Evolutionary conservation across 1,284 basidiomycete genomes (phyloP).

Genomic region (Baeospora myosura): DNA sequence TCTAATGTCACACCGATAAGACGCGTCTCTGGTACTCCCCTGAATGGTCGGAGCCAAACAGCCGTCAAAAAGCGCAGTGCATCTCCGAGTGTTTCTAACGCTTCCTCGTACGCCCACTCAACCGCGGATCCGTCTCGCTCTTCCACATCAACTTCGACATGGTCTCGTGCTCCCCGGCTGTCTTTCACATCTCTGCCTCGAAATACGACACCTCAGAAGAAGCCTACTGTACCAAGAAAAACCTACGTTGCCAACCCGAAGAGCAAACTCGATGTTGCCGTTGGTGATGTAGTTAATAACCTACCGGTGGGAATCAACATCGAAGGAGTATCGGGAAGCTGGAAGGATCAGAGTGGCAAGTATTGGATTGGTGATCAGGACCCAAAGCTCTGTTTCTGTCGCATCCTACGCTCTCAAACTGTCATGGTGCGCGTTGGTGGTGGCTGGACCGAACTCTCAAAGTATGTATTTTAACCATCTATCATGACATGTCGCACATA

Average conservation of each 20-base stretch:
- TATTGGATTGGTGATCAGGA: slow-evolving; percentile 93
- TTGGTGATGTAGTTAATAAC: slow-evolving; percentile 85
- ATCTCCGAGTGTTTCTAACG: slow-evolving; percentile 57
- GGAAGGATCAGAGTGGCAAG: slow-evolving; percentile 87
- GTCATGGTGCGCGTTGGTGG: slow-evolving; percentile 95
- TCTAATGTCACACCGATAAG: slow-evolving; percentile 24
- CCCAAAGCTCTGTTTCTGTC: slow-evolving; percentile 83
- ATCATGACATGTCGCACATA: slow-evolving; percentile 11
- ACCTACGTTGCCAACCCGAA: slow-evolving; percentile 80
- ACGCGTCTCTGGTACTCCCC: slow-evolving; percentile 24
- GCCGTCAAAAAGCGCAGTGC: slow-evolving; percentile 30
- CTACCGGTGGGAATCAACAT: slow-evolving; percentile 82
- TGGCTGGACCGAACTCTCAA: slow-evolving; percentile 88
- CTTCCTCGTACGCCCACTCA: slow-evolving; percentile 38
- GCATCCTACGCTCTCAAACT: slow-evolving; percentile 84
- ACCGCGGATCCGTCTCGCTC: slow-evolving; percentile 32
- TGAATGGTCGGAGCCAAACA: slow-evolving; percentile 29
- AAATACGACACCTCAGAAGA: slow-evolving; percentile 38
- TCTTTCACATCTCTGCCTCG: slow-evolving; percentile 40
- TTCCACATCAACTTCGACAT: slow-evolving; percentile 47
- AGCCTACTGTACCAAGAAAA: slow-evolving; percentile 38
- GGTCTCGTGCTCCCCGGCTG: slow-evolving; percentile 60
- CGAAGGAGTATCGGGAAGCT: slow-evolving; percentile 73
- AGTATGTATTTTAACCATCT: slow-evolving; percentile 39
- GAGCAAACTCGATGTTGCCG: slow-evolving; percentile 86